Base-by-base conservation (phyloP, 495 filamentous ascomycete genomes). In the Penicillium canariense region DNA sequence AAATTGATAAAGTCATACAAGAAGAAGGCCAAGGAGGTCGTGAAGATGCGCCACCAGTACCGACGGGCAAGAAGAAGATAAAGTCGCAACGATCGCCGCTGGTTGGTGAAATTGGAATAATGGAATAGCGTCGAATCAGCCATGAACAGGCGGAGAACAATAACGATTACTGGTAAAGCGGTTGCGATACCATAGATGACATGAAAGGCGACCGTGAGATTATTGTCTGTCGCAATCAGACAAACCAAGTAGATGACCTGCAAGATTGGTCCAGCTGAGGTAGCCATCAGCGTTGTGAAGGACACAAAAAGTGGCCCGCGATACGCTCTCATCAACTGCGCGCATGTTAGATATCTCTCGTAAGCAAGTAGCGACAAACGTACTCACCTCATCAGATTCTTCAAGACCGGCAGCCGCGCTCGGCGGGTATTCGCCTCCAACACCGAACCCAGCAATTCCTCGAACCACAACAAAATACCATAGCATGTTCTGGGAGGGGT, bases 1-100 rank as follows among this genome's bases (percentile, higher is more conserved):
- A 68, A 70, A 53, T 72, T 73, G 64, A 69, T 67, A 48, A 73
- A 71, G 43, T 71, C 67, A 42, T 68, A 70, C 1, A 72, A 59
- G 43, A 71, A 71, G 51, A 68, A 73, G 2, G 70, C 70, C 9
- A 68, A 35, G 0, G 68, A 71, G 5, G 65, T 73, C 0, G 65
- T 67, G 15, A 66, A 50, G 1, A 73, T 59, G 5, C 66, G 63
- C 30, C 50, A 55, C 59, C 62, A 66, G 49, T 71, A 73, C 2
- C 68, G 62, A 8, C 58, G 58, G 1, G 48, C 48, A 14, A 73
- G 62, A 4, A 68, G 38, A n/a, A 58, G 42, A 52, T 67, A 71
- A 36, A 72, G 46, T 1, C 59, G 50, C 0, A 48, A 48, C 0
- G 66, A 55, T 25, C 54, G 51, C 4, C 55, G 52, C 35, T 67